Conservation (phyloP, 208 protist genomes). For the Acanthamoeba triangularis region DNA sequence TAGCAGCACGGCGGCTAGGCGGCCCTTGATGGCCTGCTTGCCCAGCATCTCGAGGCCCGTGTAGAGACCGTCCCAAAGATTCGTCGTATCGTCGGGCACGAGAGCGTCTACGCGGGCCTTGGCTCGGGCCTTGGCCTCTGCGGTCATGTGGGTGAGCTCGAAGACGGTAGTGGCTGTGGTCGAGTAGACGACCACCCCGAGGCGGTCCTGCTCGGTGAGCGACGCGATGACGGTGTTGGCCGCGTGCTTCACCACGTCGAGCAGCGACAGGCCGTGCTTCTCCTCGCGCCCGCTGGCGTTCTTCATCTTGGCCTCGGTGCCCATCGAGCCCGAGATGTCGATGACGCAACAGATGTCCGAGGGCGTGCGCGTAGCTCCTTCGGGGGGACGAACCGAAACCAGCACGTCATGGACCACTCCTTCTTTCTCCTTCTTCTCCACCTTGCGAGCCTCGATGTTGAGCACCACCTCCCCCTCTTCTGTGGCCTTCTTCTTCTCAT, state of each 20-base stretch:
- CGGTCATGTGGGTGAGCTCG: slow-evolving; percentile 81
- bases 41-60: slow-evolving; percentile 80
- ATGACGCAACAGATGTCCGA: slow-evolving; percentile 83
- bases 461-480: neutral
- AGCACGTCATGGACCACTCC: neutral
- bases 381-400: slow-evolving; percentile 23
- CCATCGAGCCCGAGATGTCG: slow-evolving; percentile 87
- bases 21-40: slow-evolving; percentile 62
- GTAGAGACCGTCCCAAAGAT: slow-evolving; percentile 88
- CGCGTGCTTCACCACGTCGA: slow-evolving; percentile 90
- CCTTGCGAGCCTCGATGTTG: neutral
- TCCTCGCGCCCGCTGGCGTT: slow-evolving; percentile 74
- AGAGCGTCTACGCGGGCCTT: slow-evolving; percentile 53
- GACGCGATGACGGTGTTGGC: slow-evolving; percentile 83
- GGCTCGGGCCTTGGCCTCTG: slow-evolving; percentile 73
- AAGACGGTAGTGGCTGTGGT: slow-evolving; percentile 77
- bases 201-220: slow-evolving; percentile 73
- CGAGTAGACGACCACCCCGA: slow-evolving; percentile 84
- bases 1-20: slow-evolving; percentile 79
- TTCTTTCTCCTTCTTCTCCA: neutral
- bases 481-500: neutral
- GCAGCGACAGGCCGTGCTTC: slow-evolving; percentile 83
- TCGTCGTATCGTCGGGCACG: slow-evolving; percentile 81
- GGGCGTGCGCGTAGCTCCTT: slow-evolving; percentile 39
- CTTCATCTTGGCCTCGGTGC: slow-evolving; percentile 70